Evolutionary conservation across 352 stramenopile genomes (phyloP).

Genomic region (Thalassiosira hispida): DNA sequence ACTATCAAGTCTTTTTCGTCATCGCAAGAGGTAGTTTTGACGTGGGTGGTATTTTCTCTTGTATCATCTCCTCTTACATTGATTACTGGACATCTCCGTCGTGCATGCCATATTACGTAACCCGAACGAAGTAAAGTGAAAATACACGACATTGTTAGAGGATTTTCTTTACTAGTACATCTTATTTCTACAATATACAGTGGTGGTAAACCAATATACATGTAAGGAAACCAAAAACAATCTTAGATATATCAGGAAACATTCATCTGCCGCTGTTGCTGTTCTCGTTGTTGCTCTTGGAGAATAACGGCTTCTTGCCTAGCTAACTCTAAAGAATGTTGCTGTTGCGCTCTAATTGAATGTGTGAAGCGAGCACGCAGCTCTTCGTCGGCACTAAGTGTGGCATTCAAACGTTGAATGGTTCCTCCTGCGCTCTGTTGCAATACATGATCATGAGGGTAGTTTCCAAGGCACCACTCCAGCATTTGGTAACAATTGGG

Average conservation of each 20-base stretch:
- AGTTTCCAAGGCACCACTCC: constrained; percentile 83
- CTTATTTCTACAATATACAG: no score
- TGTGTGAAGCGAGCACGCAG: constrained; percentile 63
- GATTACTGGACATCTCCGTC: no score
- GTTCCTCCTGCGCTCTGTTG: constrained; percentile 83
- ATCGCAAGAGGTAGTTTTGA: no score
- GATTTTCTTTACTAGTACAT: no score
- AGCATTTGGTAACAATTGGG: constrained; percentile 84
- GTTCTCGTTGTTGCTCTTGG: constrained; percentile 39
- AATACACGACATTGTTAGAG: no score
- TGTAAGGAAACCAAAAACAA: not conserved
- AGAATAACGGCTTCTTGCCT: constrained; percentile 55
- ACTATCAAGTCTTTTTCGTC: constrained; percentile 1
- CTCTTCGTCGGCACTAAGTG: constrained; percentile 53
- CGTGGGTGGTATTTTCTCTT: no score
- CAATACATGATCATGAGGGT: constrained; percentile 81
- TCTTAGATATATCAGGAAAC: constrained; percentile 3
- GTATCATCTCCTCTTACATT: no score
- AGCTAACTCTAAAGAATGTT: constrained; percentile 59
- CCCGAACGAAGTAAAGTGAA: no score
- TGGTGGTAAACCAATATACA: no score
- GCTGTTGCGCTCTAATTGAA: constrained; percentile 68
- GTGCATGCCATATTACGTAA: no score
- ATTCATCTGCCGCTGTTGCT: constrained; percentile 13
- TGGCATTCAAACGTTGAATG: constrained; percentile 79